Base-by-base conservation (phyloP, 2,329 filamentous ascomycete species). In the Cladophialophora chaetospira region DNA sequence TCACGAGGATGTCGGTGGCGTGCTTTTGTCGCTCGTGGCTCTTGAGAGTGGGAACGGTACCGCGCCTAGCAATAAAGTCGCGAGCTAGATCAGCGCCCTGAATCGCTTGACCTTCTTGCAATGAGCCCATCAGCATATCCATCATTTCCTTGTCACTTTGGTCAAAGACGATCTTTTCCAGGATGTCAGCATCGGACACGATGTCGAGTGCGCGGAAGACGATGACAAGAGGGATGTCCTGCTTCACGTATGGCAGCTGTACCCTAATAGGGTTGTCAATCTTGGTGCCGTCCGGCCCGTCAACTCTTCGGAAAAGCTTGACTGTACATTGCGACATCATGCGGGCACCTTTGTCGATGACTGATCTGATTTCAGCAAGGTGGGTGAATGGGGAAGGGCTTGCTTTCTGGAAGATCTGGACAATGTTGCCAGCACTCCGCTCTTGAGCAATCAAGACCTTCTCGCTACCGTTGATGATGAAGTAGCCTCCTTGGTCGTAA, bases 361-460 rank as follows among this genome's bases (percentile, higher is more conserved):
- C 93, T 73, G 92, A 97, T 75, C 94, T 85, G 67, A 99, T 97
- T 74, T 99, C 94, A 10, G 94, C 95, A 21, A 93, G 88, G 73
- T 94, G 96, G 1, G 91, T 92, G 62, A 91, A 96, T 8, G 91
- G 89, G 64, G 90, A 93, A n/a, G 91, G 91, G 66, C 87, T 84
- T 0, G 93, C 91, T 78, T 99, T 99, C 77, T 96, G 93, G 84
- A 99, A 99, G 25, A 99, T 93, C 75, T 99, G 94, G 4, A 99
- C 94, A 57, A 97, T 99, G 70, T 99, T 99, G 70, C 93, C 94
- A 36, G 94, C 94, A 71, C 92, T 97, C 61, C 94, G 88, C 75
- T 99, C 94, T 72, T 99, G 94, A 1, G 94, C 94, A 68, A 99
- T 99, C 66, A 99, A 78, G 19, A 99, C 94, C 80, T 99, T 99